Base-by-base conservation (phyloP, 805 yeast genomes). In the Pichia thaimueangensis region DNA sequence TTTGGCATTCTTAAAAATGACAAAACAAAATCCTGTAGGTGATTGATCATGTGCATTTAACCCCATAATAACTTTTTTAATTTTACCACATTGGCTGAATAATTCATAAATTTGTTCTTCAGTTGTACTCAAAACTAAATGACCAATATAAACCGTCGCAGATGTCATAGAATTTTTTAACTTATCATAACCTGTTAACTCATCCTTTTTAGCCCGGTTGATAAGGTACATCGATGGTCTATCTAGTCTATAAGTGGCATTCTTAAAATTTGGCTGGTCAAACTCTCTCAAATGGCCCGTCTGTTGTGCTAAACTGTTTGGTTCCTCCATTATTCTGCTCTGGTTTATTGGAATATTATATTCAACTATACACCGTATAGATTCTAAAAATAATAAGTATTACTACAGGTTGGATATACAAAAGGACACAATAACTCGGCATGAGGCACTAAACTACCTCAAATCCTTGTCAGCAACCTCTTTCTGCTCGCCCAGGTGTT, bases 21-120 rank as follows among this genome's bases (percentile, higher is more conserved):
- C 88, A 59, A 93, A 93, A 59, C 97, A 89, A 62, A 93, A 91
- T 15, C 98, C 97, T 59, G 97, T 89, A 2, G 98, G 98, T 1
- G 96, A 89, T 55, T 82, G 78, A 51, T 85, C 83, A 59, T 82
- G 81, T 50, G 96, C 73, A 60, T 93, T 97, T 29, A 93, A 73
- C 0, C 98, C 98, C 97, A 93, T 93, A 39, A 91, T 80, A 32
- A 89, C 85, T 55, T 82, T 72, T 50, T 77, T 77, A 30, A 91
- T 80, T 13, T 76, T 69, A 1, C 97, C 97, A 51, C 86, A 80
- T 60, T 83, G 82, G 47, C 83, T 74, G 57, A 93, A 87, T 39
- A 93, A 64, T 61, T 89, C 97, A 59, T 80, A 82, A 13, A 91
- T 77, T 62, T 91, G 97, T 59, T 93, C 98, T 60, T 93, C 98